These are phyloP conservation scores for Akanthomyces dipterigenus DNA, from an alignment of 2,329 filamentous ascomycete species.

Conservation along the genomic window DNA sequence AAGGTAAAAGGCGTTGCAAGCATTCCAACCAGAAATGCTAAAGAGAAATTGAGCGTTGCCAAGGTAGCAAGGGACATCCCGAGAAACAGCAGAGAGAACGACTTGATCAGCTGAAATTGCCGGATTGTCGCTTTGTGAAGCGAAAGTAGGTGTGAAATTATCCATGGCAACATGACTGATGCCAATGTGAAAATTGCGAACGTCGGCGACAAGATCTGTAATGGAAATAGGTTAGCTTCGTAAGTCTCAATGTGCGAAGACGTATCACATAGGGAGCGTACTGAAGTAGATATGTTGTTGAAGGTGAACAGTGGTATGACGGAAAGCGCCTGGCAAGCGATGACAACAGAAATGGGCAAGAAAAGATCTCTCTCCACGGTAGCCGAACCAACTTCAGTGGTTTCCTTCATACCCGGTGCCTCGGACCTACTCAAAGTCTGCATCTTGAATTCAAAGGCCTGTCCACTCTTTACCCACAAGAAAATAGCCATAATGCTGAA, in stretches of 20 bases:
- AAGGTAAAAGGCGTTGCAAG: slow-evolving; percentile 76
- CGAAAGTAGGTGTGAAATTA: slow-evolving; percentile 50
- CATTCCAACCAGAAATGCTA: slow-evolving; percentile 78
- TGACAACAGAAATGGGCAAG: slow-evolving; percentile 66
- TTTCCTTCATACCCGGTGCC: background rate
- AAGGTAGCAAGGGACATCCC: slow-evolving; percentile 89
- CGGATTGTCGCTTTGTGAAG: slow-evolving; percentile 52
- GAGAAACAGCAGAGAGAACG: slow-evolving; percentile 84
- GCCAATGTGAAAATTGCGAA: slow-evolving; percentile 51
- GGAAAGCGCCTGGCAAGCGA: slow-evolving; percentile 67
- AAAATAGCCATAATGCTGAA: slow-evolving; percentile 94
- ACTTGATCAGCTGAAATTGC: slow-evolving; percentile 74
- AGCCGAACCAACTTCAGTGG: slow-evolving; percentile 7
- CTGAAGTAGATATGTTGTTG: slow-evolving; percentile 61
- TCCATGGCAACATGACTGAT: slow-evolving; percentile 50
- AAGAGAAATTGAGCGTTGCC: slow-evolving; percentile 91
- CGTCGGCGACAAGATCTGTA: slow-evolving; percentile 50
- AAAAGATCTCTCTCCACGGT: slow-evolving; percentile 59
- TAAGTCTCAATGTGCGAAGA: background rate
- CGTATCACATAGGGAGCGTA: slow-evolving; percentile 35
- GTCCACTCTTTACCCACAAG: slow-evolving; percentile 85
- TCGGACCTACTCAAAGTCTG: slow-evolving; percentile 11
- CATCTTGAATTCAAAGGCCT: slow-evolving; percentile 19
- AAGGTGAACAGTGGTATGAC: slow-evolving; percentile 80
- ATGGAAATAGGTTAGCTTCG: background rate